These are phyloP conservation scores for Hyparrhenia diplandra DNA, from an alignment of 176 grass and related monocot genomes.

Conservation along the genomic window DNA sequence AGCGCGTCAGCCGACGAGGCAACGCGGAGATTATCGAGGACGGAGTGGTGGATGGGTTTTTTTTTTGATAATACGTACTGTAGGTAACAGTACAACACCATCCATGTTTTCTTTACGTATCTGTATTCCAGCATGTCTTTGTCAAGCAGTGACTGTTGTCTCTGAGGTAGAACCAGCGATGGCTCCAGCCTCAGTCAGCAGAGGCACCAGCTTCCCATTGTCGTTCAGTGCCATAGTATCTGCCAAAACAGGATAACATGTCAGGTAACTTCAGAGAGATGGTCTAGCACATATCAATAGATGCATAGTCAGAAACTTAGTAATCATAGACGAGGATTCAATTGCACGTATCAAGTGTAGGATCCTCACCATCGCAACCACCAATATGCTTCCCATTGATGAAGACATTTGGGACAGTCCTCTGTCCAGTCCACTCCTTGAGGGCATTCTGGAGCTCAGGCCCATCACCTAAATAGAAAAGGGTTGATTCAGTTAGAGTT, in stretches of 20 bases:
- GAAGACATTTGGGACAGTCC: constrained; percentile 81
- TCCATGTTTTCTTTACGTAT: too few relatives aligned
- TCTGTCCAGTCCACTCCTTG: constrained; percentile 75
- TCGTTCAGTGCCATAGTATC: constrained; percentile 50
- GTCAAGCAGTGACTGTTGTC: constrained; percentile 10
- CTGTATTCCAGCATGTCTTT: too few relatives aligned
- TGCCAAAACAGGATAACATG: constrained; percentile 12
- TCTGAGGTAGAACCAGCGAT: constrained; percentile 34
- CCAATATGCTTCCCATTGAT: constrained; percentile 80
- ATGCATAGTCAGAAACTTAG: background rate
- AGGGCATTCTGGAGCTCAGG: constrained; percentile 61
- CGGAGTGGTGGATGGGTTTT: too few relatives aligned
- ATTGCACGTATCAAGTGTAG: too few relatives aligned
- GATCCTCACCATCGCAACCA: constrained; percentile 64
- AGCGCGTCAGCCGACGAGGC: too few relatives aligned
- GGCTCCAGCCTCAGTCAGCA: constrained; percentile 74
- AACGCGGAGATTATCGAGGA: too few relatives aligned
- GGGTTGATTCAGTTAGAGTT: background rate
- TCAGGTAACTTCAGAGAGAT: constrained; percentile 13
- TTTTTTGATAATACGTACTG: too few relatives aligned
- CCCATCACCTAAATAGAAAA: constrained; percentile 68
- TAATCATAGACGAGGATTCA: background rate
- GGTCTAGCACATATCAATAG: too few relatives aligned
- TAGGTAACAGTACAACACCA: too few relatives aligned
- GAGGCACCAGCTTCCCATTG: constrained; percentile 53